Evolutionary conservation across 2,329 filamentous ascomycete genomes (phyloP).

Genomic region (Diaporthe velutina): DNA sequence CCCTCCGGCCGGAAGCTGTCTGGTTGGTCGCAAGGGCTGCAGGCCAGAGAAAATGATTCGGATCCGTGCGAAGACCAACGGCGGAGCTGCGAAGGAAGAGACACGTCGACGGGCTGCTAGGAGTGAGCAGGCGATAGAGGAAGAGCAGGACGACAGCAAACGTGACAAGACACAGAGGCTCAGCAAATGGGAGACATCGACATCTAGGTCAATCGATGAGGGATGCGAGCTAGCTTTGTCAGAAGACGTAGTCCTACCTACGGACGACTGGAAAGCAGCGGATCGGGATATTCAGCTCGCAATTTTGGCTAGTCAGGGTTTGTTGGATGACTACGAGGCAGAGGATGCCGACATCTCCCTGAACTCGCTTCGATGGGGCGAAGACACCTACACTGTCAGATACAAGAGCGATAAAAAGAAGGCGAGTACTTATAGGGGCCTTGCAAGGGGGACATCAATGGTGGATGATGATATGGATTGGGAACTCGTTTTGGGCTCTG

Average conservation of each 20-base stretch:
- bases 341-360: neutral
- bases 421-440: too few species aligned
- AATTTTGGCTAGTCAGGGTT: neutral
- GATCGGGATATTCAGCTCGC: neutral
- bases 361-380: neutral
- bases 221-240: neutral
- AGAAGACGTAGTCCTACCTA: neutral
- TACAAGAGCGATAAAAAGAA: neutral
- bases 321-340: slow-evolving; percentile 18
- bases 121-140: neutral
- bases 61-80: neutral
- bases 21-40: neutral
- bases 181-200: slow-evolving; percentile 17
- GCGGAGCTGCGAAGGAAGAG: neutral
- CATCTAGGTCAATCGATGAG: neutral
- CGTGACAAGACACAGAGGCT: neutral
- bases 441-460: neutral
- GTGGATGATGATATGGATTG: neutral
- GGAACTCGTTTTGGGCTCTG: neutral
- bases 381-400: neutral
- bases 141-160: neutral
- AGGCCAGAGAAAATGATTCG: slow-evolving; percentile 8
- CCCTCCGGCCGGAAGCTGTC: neutral
- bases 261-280: neutral
- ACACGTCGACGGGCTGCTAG: neutral